Conservation (phyloP, 306 rosid genomes). For the Coriaria nepalensis region DNA sequence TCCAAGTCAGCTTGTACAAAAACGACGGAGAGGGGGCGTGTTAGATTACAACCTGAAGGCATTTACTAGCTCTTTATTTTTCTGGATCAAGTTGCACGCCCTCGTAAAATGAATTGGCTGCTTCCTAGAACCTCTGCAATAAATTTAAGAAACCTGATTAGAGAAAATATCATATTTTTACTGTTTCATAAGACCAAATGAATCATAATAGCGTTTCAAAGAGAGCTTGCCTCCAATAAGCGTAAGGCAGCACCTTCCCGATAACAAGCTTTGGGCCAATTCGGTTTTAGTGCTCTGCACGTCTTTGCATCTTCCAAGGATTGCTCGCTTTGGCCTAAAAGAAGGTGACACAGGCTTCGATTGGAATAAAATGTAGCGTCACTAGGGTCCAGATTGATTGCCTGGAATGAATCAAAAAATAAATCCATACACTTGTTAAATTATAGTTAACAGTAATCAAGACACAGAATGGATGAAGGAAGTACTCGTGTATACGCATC, state of each 20-base stretch:
- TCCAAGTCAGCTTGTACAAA: not conserved
- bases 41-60: conserved; percentile 62
- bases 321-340: conserved; percentile 71
- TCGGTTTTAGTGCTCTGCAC: conserved; percentile 69
- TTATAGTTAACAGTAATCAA: conserved; percentile 1
- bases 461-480: conserved; percentile 10
- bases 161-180: conserved; percentile 4
- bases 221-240: conserved; percentile 56
- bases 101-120: conserved; percentile 84
- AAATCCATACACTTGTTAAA: not conserved
- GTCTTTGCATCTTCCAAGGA: conserved; percentile 88
- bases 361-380: conserved; percentile 65
- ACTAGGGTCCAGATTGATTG: conserved; percentile 60
- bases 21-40: not conserved
- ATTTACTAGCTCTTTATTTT: conserved; percentile 58
- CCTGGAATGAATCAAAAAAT: conserved; percentile 31
- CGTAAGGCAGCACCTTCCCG: conserved; percentile 95
- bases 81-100: conserved; percentile 78
- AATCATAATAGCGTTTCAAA: conserved; percentile 2
- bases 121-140: conserved; percentile 85
- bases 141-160: conserved; percentile 7
- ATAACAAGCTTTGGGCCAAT: conserved; percentile 93
- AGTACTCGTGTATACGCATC: conserved; percentile 86
- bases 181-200: not conserved
- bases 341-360: conserved; percentile 88